A percentile compares a stretch with the other conserved stretches of the same genome.
Evolutionary conservation across 306 rosid species (phyloP).

Genomic region (Lathyrus aphaca): DNA sequence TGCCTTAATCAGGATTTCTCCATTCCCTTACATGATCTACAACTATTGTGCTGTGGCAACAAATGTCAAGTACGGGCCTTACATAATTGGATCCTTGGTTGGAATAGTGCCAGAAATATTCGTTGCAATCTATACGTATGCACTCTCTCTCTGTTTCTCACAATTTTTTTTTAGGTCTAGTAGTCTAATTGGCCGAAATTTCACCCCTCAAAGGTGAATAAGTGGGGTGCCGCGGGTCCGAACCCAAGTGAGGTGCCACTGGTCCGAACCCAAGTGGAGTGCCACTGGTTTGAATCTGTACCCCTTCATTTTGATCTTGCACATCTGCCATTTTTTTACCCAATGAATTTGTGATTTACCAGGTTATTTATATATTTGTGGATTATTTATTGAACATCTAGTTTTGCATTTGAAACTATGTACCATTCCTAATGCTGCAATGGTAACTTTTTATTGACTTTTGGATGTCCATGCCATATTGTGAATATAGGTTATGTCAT

Average conservation of each 20-base stretch:
- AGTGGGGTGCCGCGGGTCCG: too few species aligned
- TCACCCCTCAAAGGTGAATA: too few species aligned
- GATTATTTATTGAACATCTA: not conserved
- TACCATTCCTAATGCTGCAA: not conserved
- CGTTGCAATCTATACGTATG: conserved; percentile 93
- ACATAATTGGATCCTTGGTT: conserved; percentile 82
- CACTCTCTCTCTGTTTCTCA: conserved; percentile 32
- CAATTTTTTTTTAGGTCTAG: not conserved
- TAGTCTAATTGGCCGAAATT: too few species aligned
- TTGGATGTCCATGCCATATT: conserved; percentile 15
- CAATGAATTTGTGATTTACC: not conserved
- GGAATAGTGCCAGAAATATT: conserved; percentile 96
- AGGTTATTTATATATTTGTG: not conserved
- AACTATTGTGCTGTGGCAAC: conserved; percentile 97
- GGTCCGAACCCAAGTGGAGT: too few species aligned
- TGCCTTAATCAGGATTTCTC: conserved; percentile 89
- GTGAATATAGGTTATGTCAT: not conserved
- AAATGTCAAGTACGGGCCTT: conserved; percentile 89
- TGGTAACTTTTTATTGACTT: conserved; percentile 12
- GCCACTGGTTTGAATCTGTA: too few species aligned
- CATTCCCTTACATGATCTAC: conserved; percentile 87
- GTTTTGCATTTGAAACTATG: conserved; percentile 29
- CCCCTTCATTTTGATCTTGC: too few species aligned
- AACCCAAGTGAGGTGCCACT: too few species aligned
- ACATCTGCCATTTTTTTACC: not conserved